Evolutionary conservation across 2,329 filamentous ascomycete species (phyloP).

Genomic region (Sporothrix variecibatus): DNA sequence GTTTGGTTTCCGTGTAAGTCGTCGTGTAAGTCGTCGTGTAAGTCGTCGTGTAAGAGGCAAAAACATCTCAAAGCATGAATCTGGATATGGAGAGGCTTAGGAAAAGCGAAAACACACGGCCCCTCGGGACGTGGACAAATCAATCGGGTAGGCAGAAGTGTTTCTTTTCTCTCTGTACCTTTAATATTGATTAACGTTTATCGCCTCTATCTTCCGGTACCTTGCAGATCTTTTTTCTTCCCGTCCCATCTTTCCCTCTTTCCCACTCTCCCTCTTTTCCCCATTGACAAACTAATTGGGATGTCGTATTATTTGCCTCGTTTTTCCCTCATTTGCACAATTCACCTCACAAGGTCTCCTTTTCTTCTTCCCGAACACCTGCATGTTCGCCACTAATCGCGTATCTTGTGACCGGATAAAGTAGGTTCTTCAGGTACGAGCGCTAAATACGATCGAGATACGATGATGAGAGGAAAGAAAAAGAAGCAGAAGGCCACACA

Average conservation of each 20-base stretch:
- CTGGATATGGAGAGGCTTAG: background rate
- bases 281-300: constrained; percentile 24
- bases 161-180: background rate
- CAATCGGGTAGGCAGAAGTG: constrained; percentile 3
- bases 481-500: no score
- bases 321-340: background rate
- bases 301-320: constrained; percentile 9
- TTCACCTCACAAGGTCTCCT: background rate
- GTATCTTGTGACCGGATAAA: constrained; percentile 23
- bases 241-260: background rate
- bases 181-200: no score
- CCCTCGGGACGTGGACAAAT: background rate
- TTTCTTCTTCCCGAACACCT: background rate
- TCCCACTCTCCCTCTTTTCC: background rate
- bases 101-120: background rate
- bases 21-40: background rate
- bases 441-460: background rate
- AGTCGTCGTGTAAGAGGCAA: background rate
- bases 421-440: background rate
- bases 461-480: background rate
- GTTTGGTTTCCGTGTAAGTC: background rate
- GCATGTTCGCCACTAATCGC: background rate
- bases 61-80: constrained; percentile 2
- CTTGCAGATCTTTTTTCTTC: constrained; percentile 11
- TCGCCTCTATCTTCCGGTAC: background rate